phyloP scores from a whole-genome alignment of 2,329 filamentous ascomycete genomes.

The Trichoderma sp. region DNA sequence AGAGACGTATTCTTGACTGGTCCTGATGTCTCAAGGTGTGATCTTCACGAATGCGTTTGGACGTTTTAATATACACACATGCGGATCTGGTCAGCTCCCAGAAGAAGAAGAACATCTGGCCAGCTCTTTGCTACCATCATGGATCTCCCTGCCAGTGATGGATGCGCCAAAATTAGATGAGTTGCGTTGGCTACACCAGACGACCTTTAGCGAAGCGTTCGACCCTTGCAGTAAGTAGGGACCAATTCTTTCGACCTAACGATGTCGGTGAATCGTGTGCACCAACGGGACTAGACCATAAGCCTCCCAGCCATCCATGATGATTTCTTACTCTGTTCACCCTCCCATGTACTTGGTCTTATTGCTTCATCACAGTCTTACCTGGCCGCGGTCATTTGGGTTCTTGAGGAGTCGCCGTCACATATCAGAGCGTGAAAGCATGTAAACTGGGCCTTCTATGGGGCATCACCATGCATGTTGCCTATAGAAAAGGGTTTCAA shows the following conservation, averaged over 20 bases:
- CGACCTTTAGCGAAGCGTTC: background rate
- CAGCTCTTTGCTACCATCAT: background rate
- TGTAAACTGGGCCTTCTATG: background rate
- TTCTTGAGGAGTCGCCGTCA: background rate
- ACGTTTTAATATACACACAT: background rate
- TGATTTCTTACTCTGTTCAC: background rate
- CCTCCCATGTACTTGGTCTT: background rate
- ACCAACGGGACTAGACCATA: background rate
- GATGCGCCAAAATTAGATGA: background rate
- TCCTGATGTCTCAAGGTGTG: background rate
- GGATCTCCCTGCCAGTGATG: background rate
- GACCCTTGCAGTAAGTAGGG: constrained; percentile 14
- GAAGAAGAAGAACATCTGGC: background rate
- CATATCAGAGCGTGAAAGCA: background rate
- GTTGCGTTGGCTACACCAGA: background rate
- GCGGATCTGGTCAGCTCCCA: background rate
- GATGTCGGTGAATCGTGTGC: background rate
- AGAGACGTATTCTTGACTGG: background rate
- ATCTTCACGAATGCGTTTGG: background rate
- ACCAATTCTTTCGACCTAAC: background rate
- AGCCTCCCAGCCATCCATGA: background rate
- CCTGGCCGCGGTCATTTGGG: background rate
- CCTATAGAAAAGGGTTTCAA: background rate
- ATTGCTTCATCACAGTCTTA: background rate
- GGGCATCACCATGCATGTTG: background rate